Percentiles rank a stretch among this genome's conserved stretches.
Conservation (phyloP, 2,329 filamentous ascomycete species). For the Pseudonectria buxi region DNA sequence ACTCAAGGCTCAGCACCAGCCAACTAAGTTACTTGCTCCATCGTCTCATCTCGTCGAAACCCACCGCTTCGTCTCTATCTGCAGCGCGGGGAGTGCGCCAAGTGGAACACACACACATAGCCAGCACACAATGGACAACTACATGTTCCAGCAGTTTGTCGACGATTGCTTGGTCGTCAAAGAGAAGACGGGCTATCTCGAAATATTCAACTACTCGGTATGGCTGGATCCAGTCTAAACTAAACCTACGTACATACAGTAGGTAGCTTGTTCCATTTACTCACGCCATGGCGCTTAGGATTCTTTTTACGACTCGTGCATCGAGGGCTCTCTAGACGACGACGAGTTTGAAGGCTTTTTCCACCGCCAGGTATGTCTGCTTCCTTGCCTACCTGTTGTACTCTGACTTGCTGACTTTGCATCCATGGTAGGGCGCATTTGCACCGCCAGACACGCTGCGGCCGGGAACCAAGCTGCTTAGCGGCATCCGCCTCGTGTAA, state of each 20-base stretch:
- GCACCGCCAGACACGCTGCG: constrained; percentile 35
- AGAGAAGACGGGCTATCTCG: constrained; percentile 49
- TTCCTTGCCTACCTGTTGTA: too few species aligned
- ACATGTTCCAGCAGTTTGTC: constrained; percentile 47
- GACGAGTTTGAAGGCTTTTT: constrained; percentile 56
- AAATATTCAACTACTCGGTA: constrained; percentile 55
- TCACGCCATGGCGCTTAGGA: constrained; percentile 39
- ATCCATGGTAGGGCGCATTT: constrained; percentile 53
- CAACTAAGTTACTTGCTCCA: too few species aligned
- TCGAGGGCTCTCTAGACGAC: constrained; percentile 44
- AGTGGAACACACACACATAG: constrained; percentile 19
- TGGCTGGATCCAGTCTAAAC: too few species aligned
- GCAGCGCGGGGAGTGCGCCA: too few species aligned
- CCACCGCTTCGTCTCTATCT: too few species aligned
- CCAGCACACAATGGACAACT: constrained; percentile 56
- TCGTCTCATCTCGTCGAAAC: too few species aligned
- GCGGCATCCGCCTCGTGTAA: constrained; percentile 50
- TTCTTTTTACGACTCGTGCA: constrained; percentile 39
- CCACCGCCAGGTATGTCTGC: constrained; percentile 36
- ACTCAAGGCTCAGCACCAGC: too few species aligned
- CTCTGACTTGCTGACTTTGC: too few species aligned
- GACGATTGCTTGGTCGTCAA: constrained; percentile 39
- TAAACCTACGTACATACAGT: too few species aligned
- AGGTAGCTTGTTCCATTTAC: too few species aligned
- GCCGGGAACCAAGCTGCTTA: constrained; percentile 38